Conservation (phyloP, 129 eudicot genomes). For the Ambrosia trifida region DNA sequence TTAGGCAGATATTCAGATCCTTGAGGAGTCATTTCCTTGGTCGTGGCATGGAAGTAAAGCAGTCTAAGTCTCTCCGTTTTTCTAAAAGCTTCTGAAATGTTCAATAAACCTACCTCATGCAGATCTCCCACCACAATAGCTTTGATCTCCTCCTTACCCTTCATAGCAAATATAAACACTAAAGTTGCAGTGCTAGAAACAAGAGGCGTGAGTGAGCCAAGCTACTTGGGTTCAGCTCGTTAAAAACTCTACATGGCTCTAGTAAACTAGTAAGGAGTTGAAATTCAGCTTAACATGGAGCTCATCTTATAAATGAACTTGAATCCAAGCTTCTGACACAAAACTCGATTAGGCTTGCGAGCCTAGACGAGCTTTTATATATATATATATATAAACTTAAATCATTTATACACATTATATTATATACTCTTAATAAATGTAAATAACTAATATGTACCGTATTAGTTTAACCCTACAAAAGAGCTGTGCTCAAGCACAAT, state of each 20-base stretch:
- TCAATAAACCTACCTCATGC: background rate
- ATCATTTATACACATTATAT: no score
- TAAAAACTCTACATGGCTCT: background rate
- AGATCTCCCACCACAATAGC: constrained; percentile 17
- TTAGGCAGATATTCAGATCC: constrained; percentile 18
- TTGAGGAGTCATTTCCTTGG: background rate
- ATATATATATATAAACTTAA: no score
- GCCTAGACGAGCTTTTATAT: no score
- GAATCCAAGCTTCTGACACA: background rate
- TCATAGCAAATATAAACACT: background rate
- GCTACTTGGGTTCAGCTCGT: background rate
- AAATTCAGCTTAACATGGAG: no score
- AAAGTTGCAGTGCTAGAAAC: background rate
- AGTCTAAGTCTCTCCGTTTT: constrained; percentile 26
- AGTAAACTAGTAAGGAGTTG: background rate
- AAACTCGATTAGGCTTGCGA: background rate
- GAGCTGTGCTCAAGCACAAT: background rate
- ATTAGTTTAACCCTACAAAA: background rate
- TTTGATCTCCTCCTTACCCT: constrained; percentile 30
- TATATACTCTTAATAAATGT: no score
- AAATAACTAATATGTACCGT: no score
- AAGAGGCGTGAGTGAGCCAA: background rate
- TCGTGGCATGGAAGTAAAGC: constrained; percentile 4
- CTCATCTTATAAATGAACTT: no score
- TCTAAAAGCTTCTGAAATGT: constrained; percentile 17